phyloP scores from a whole-genome alignment of 2,329 filamentous ascomycete genomes.

The Penicillium brevicompactum region DNA sequence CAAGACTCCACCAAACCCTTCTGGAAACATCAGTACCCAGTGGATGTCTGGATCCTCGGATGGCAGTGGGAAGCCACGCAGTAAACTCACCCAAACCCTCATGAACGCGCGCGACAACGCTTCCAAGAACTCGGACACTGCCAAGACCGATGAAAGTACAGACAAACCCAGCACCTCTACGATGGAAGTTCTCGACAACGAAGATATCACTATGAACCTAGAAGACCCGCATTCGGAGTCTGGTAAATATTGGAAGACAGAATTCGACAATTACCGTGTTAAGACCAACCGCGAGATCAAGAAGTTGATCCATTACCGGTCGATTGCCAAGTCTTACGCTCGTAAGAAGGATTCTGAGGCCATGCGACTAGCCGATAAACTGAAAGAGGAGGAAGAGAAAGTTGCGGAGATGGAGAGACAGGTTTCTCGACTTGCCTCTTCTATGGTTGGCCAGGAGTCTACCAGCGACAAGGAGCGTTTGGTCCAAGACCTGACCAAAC shows the following conservation, averaged over 20 bases:
- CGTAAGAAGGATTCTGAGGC: conserved; percentile 61
- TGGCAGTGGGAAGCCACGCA: conserved; percentile 37
- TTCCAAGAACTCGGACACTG: conserved; percentile 26
- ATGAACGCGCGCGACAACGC: conserved; percentile 43
- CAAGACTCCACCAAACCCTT: conserved; percentile 49
- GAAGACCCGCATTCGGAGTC: conserved; percentile 59
- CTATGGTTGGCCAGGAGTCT: conserved; percentile 36
- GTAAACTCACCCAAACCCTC: conserved; percentile 44
- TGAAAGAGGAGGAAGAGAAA: conserved; percentile 53
- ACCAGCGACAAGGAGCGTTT: conserved; percentile 42
- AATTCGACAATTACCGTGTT: conserved; percentile 61
- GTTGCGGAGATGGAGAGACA: conserved; percentile 48
- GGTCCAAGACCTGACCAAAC: conserved; percentile 45
- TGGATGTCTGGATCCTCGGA: conserved; percentile 39
- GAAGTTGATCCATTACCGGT: conserved; percentile 62
- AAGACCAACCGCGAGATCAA: conserved; percentile 62
- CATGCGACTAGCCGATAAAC: conserved; percentile 53
- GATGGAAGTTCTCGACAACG: conserved; percentile 36
- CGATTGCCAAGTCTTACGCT: conserved; percentile 61
- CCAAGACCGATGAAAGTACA: conserved; percentile 12
- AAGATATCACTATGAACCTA: conserved; percentile 55
- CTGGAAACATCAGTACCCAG: conserved; percentile 51
- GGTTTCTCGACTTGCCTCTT: conserved; percentile 45
- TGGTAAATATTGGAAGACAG: conserved; percentile 63
- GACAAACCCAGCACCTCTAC: conserved; percentile 12